Base-by-base conservation (phyloP, 1,284 basidiomycete species). In the Heterobasidion occidentale region DNA sequence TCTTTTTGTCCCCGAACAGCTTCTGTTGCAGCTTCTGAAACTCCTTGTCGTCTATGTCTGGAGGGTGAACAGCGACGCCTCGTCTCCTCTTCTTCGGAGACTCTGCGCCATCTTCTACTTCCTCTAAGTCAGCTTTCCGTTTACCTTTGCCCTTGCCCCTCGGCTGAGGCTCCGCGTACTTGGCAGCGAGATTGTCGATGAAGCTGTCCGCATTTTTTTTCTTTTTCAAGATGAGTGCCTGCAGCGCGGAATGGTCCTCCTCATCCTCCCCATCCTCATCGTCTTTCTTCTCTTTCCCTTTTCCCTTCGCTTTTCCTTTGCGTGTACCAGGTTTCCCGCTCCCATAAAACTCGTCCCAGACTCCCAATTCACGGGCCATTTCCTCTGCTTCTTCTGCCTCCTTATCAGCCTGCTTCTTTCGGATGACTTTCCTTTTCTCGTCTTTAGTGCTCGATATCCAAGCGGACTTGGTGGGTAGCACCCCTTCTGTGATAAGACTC, bases 291-390 rank as follows among this genome's bases (percentile, higher is more conserved):
- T 53, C 63, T 51, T 70, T 70, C 17, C 59, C 71, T 59, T 76
- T 77, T 9, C 69, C 77, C 60, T 85, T 88, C 1, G 74, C 78
- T 57, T 83, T 84, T 47, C 73, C 73, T 64, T 81, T 83, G 58
- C 84, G 77, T 49, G 81, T 74, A 14, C 85, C 84, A 17, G 80
- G 74, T 71, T 88, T 88, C 5, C 89, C 92, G 58, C 74, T 83
- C 1, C 92, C 94, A 67, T 91, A 97, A 65, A 98, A 95, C 68
- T 97, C 93, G 58, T 97, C 94, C 88, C 92, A 94, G 8, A 97
- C 90, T 11, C 93, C 94, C 15, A 98, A 73, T 63, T 94, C 92
- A 64, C 86, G 91, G 1, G 94, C 94, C 20, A 88, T 72, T 49
- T 82, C 76, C 68, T 97, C 94, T 1, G 94, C 94, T 65, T 96